Conservation (phyloP, 2,329 filamentous ascomycete species). For the Fusarium hostae region DNA sequence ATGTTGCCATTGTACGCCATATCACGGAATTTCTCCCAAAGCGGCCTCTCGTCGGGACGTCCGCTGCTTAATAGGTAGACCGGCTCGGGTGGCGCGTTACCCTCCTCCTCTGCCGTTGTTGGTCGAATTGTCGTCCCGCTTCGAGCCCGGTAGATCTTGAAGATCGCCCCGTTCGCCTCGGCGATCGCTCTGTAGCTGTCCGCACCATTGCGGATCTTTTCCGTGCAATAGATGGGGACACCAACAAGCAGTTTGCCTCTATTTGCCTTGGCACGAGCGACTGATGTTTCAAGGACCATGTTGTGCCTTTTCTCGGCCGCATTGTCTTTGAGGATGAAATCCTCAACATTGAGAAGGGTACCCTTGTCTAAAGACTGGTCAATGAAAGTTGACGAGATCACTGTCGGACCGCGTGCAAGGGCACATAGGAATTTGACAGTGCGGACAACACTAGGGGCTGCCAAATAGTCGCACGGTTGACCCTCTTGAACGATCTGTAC, state of each 20-base stretch:
- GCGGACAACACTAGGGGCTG: conserved; percentile 85
- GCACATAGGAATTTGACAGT: conserved; percentile 95
- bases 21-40: conserved; percentile 84
- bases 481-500: conserved; percentile 83
- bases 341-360: conserved; percentile 69
- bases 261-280: conserved; percentile 79
- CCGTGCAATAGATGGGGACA: conserved; percentile 85
- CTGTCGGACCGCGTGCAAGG: conserved; percentile 80
- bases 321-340: conserved; percentile 76
- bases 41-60: conserved; percentile 71
- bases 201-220: conserved; percentile 80
- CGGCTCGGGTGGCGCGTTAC: conserved; percentile 71
- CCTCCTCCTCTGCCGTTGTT: conserved; percentile 72
- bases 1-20: conserved; percentile 83
- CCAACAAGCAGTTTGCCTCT: conserved; percentile 78
- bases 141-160: conserved; percentile 79
- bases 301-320: conserved; percentile 77
- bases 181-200: conserved; percentile 89
- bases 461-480: conserved; percentile 83
- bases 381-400: conserved; percentile 83
- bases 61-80: conserved; percentile 85
- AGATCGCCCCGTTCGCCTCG: conserved; percentile 87
- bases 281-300: conserved; percentile 74
- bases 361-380: conserved; percentile 78
- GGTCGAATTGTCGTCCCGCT: conserved; percentile 74